Percentiles rank a stretch among this genome's conserved stretches.
Evolutionary conservation across 2,329 filamentous ascomycete genomes (phyloP).

Genomic region (Zelopaecilomyces penicillatus): DNA sequence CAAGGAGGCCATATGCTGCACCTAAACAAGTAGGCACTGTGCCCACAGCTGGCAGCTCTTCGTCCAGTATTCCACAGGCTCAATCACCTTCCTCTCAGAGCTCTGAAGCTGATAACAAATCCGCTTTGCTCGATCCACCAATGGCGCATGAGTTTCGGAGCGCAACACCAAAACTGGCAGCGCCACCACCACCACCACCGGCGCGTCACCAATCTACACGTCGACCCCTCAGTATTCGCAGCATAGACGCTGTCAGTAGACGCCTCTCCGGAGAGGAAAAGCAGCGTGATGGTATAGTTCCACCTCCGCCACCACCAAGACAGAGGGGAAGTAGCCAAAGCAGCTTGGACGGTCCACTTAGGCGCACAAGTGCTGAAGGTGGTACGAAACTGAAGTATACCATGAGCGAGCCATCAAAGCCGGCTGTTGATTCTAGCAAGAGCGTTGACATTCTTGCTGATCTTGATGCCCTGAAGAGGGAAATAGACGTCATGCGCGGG

Average conservation of each 20-base stretch:
- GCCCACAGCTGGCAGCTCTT: constrained; percentile 10
- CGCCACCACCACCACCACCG: constrained; percentile 37
- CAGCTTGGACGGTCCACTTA: constrained; percentile 28
- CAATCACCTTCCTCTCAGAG: constrained; percentile 12
- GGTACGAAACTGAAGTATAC: constrained; percentile 6
- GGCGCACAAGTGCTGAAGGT: constrained; percentile 26
- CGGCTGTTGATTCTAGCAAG: constrained; percentile 21
- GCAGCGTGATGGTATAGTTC: constrained; percentile 23
- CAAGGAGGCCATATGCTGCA: constrained; percentile 37
- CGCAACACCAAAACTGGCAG: constrained; percentile 1
- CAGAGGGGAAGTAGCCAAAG: constrained; percentile 39
- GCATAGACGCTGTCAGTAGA: constrained; percentile 28
- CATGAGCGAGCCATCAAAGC: constrained; percentile 10
- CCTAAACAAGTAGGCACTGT: constrained; percentile 22
- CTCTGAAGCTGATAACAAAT: constrained; percentile 10
- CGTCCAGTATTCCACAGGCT: constrained; percentile 7
- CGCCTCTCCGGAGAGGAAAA: constrained; percentile 21
- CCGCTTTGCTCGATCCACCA: constrained; percentile 13
- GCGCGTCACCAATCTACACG: constrained; percentile 35
- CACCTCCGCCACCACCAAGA: constrained; percentile 42
- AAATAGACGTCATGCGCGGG: constrained; percentile 58
- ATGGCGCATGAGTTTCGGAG: neutral
- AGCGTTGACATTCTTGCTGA: constrained; percentile 61
- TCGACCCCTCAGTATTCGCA: constrained; percentile 35
- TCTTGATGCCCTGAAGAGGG: constrained; percentile 60